Evolutionary conservation across 176 grass and related monocot species (phyloP).

Genomic region (Stipa capillata): DNA sequence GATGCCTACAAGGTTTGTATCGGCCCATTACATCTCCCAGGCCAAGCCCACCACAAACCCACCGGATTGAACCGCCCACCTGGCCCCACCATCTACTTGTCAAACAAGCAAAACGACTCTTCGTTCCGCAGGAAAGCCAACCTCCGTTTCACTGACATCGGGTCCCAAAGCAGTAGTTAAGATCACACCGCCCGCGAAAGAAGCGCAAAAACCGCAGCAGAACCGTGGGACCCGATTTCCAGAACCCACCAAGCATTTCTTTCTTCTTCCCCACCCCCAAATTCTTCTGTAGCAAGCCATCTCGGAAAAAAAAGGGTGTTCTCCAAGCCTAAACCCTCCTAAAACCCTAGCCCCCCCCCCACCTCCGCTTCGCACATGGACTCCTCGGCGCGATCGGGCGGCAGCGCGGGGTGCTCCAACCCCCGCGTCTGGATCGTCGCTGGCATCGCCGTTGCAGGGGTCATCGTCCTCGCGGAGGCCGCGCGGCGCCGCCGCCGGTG

Average conservation of each 20-base stretch:
- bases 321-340: conserved; percentile 32
- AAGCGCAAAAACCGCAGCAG: neutral
- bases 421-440: conserved; percentile 58
- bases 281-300: neutral
- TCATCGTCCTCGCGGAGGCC: conserved; percentile 68
- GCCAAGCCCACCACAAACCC: neutral
- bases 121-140: neutral
- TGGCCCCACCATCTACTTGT: conserved; percentile 8
- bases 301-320: too few species aligned
- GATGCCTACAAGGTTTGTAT: neutral
- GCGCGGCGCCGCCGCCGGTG: conserved; percentile 51
- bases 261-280: conserved; percentile 27
- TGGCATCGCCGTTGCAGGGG: conserved; percentile 71
- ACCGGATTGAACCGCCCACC: neutral
- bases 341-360: conserved; percentile 43
- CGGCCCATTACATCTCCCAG: neutral
- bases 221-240: neutral
- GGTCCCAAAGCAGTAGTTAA: neutral
- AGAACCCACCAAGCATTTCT: neutral
- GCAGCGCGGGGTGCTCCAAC: neutral
- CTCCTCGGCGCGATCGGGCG: conserved; percentile 27
- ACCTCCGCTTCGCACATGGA: conserved; percentile 14
- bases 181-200: neutral
- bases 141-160: neutral
- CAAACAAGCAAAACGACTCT: conserved; percentile 3